Percentiles rank a stretch among this genome's conserved stretches.
These are phyloP conservation scores for Inga laurina DNA, from an alignment of 306 rosid genomes.

Conservation along the genomic window DNA sequence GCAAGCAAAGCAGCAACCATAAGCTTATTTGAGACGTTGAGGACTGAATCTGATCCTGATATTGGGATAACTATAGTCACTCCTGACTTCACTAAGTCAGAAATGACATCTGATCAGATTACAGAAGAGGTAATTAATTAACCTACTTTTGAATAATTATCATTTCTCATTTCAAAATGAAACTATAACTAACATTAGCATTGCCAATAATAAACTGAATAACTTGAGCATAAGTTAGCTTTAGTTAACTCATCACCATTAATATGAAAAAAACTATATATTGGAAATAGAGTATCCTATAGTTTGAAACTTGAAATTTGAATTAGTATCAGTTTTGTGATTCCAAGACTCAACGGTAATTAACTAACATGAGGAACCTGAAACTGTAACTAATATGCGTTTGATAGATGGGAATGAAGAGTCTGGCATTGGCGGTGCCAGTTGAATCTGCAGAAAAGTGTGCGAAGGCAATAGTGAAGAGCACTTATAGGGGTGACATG, in stretches of 20 bases:
- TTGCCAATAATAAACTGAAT: too few relatives aligned
- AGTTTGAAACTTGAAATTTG: neutral
- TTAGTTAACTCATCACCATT: neutral
- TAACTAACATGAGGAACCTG: neutral
- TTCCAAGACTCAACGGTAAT: neutral
- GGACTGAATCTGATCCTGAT: constrained; percentile 5
- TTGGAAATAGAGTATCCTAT: neutral
- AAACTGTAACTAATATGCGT: neutral
- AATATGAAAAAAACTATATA: neutral
- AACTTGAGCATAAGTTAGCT: too few relatives aligned
- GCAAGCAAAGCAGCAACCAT: constrained; percentile 35
- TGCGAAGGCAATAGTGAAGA: constrained; percentile 22
- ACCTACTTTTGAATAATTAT: neutral
- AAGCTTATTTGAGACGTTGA: constrained; percentile 31
- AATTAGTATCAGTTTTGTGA: neutral
- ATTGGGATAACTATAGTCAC: constrained; percentile 36
- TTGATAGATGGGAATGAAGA: neutral
- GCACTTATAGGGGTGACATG: constrained; percentile 18
- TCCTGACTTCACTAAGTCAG: constrained; percentile 12
- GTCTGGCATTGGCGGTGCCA: neutral
- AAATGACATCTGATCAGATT: neutral
- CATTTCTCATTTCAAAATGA: neutral
- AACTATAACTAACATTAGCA: neutral
- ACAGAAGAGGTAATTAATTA: too few relatives aligned
- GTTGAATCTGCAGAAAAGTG: constrained; percentile 13